These are phyloP conservation scores for Anthoceros angustus DNA, from an alignment of 225 moss, liverwort and hornwort species.

Conservation along the genomic window DNA sequence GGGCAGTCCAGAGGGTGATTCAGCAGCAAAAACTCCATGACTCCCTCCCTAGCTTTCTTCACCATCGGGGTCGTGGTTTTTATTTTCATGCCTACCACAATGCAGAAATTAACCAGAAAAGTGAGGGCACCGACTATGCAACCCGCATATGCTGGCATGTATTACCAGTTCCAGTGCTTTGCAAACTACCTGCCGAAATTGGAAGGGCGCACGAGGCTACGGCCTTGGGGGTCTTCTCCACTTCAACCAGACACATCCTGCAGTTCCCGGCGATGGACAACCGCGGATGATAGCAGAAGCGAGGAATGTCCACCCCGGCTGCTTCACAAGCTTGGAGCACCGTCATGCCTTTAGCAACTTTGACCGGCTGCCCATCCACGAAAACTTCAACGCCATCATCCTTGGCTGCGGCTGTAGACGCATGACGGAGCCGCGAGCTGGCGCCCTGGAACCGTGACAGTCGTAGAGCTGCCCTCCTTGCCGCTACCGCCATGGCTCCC, in stretches of 20 bases:
- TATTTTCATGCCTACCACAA: conserved; percentile 81
- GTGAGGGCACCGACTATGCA: background rate
- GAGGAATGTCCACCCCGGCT: conserved; percentile 72
- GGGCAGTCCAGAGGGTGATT: conserved; percentile 98
- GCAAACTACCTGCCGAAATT: conserved; percentile 48
- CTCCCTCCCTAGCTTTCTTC: conserved; percentile 95
- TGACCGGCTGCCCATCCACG: conserved; percentile 58
- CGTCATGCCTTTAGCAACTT: conserved; percentile 80
- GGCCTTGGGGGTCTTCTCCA: conserved; percentile 89
- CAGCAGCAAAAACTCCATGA: conserved; percentile 96
- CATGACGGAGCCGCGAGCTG: background rate
- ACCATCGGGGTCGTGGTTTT: conserved; percentile 75
- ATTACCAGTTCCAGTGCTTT: background rate
- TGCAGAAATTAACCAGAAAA: background rate
- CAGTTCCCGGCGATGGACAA: conserved; percentile 94
- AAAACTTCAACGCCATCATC: conserved; percentile 78
- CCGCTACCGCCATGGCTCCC: too few species aligned
- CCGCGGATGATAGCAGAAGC: conserved; percentile 91
- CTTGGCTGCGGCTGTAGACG: background rate
- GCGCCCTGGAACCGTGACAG: too few species aligned
- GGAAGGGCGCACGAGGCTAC: conserved; percentile 97
- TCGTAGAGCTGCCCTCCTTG: too few species aligned
- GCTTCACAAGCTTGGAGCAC: conserved; percentile 90
- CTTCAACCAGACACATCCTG: conserved; percentile 96
- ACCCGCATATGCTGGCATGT: background rate